A percentile compares a stretch with the other conserved stretches of the same genome.
phyloP scores from a whole-genome alignment of 805 yeast species.

The Candida silvicultrix region DNA sequence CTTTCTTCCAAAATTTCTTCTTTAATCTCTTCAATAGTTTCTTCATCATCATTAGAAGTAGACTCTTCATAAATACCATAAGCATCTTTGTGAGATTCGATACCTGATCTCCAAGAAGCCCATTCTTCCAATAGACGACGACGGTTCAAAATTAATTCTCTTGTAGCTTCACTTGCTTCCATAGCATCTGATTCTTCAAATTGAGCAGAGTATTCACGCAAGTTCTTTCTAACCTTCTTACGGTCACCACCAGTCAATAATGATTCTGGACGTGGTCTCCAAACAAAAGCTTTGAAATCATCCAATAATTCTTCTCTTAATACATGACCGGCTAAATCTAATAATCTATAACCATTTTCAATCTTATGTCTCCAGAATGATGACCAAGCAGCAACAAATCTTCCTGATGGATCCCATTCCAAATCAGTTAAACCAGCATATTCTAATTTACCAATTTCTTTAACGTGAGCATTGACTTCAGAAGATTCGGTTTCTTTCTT shows the following conservation, averaged over 20 bases:
- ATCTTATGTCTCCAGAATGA: slow-evolving; percentile 77
- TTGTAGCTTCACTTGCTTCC: slow-evolving; percentile 89
- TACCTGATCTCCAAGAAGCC: slow-evolving; percentile 66
- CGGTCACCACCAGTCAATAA: slow-evolving; percentile 69
- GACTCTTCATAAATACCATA: slow-evolving; percentile 38
- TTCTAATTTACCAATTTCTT: slow-evolving; percentile 48
- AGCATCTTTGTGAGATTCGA: slow-evolving; percentile 41
- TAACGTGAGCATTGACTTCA: slow-evolving; percentile 27
- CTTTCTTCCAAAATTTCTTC: slow-evolving; percentile 56
- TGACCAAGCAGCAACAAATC: slow-evolving; percentile 85
- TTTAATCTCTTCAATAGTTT: slow-evolving; percentile 67
- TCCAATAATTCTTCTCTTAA: slow-evolving; percentile 73
- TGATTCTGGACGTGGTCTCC: slow-evolving; percentile 97
- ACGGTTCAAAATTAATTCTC: slow-evolving; percentile 82
- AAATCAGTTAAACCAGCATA: slow-evolving; percentile 76
- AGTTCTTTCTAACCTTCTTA: slow-evolving; percentile 85
- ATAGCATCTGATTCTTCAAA: slow-evolving; percentile 93
- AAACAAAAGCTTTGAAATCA: slow-evolving; percentile 79
- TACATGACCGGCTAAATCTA: slow-evolving; percentile 74
- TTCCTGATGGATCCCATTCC: slow-evolving; percentile 95
- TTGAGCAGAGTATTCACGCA: slow-evolving; percentile 84
- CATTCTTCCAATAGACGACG: slow-evolving; percentile 80
- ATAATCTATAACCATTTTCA: slow-evolving; percentile 88
- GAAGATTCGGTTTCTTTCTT: slow-evolving; percentile 34
- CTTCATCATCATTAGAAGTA: slow-evolving; percentile 61